Conservation (phyloP, 495 filamentous ascomycete genomes). For the Aspergillus heteromorphus region DNA sequence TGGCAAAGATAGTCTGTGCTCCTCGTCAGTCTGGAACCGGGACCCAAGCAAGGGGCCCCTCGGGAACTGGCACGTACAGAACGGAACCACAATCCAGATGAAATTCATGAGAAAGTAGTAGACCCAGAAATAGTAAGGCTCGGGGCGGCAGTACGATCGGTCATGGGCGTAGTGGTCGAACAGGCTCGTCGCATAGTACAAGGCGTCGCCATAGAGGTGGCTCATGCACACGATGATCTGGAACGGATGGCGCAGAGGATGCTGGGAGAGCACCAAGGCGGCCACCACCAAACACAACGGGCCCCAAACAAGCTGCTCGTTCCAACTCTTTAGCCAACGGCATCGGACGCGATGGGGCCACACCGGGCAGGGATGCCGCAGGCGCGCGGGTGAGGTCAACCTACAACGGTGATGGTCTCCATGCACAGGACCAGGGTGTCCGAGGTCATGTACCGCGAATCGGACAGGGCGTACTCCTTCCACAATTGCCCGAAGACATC, state of each 20-base stretch:
- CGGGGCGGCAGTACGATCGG: constrained; percentile 64
- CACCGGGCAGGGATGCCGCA: not conserved
- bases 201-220: constrained; percentile 78
- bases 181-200: constrained; percentile 81
- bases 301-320: constrained; percentile 61
- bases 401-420: constrained; percentile 75
- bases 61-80: constrained; percentile 35
- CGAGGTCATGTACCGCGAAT: constrained; percentile 74
- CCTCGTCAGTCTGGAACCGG: constrained; percentile 19
- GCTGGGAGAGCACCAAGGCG: constrained; percentile 50
- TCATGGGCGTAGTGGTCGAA: constrained; percentile 57
- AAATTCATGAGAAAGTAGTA: constrained; percentile 85
- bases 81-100: constrained; percentile 79
- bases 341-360: not conserved
- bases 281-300: constrained; percentile 71
- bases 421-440: constrained; percentile 80
- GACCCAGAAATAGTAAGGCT: constrained; percentile 77
- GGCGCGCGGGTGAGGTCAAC: constrained; percentile 17
- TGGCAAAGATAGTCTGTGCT: constrained; percentile 47
- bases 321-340: not conserved
- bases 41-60: not conserved
- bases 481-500: constrained; percentile 73
- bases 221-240: constrained; percentile 69
- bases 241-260: constrained; percentile 62
- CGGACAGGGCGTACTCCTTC: constrained; percentile 83